Conservation (phyloP, 768 basidiomycete genomes). For the Lactarius hengduanensis region DNA sequence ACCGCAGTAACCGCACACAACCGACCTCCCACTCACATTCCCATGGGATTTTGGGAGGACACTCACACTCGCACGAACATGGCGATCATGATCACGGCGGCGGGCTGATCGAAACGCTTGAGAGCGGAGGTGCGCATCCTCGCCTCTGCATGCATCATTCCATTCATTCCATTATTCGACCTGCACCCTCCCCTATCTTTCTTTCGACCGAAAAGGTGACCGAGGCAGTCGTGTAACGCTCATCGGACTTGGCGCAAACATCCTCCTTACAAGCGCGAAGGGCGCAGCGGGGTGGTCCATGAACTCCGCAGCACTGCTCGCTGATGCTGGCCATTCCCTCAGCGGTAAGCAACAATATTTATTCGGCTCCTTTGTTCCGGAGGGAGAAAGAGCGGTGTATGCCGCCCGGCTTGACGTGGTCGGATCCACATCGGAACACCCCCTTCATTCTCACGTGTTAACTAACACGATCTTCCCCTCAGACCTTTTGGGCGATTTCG, state of each 20-base stretch:
- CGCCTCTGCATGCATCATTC: neutral
- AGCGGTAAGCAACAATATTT: constrained; percentile 58
- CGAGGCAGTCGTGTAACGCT: constrained; percentile 82
- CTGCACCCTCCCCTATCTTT: neutral
- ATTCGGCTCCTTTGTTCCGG: neutral
- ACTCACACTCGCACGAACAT: constrained; percentile 26
- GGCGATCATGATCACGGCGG: constrained; percentile 16
- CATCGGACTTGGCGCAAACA: constrained; percentile 78
- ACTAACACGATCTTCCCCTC: neutral
- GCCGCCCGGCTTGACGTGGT: neutral
- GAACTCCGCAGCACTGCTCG: constrained; percentile 88
- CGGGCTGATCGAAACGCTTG: constrained; percentile 25
- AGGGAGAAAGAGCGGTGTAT: neutral
- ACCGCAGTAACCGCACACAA: neutral
- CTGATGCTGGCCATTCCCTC: constrained; percentile 90
- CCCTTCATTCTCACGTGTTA: neutral
- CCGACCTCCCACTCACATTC: constrained; percentile 19
- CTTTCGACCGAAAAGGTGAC: constrained; percentile 51
- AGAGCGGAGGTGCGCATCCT: constrained; percentile 23
- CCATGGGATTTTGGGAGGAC: constrained; percentile 27
- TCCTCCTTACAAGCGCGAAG: constrained; percentile 79
- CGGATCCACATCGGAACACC: neutral
- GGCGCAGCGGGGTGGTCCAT: constrained; percentile 85
- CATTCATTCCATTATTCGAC: neutral
- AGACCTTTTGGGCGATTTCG: constrained; percentile 89